Conservation (phyloP, 2,329 filamentous ascomycete genomes). For the Aspergillus ochraceus region DNA sequence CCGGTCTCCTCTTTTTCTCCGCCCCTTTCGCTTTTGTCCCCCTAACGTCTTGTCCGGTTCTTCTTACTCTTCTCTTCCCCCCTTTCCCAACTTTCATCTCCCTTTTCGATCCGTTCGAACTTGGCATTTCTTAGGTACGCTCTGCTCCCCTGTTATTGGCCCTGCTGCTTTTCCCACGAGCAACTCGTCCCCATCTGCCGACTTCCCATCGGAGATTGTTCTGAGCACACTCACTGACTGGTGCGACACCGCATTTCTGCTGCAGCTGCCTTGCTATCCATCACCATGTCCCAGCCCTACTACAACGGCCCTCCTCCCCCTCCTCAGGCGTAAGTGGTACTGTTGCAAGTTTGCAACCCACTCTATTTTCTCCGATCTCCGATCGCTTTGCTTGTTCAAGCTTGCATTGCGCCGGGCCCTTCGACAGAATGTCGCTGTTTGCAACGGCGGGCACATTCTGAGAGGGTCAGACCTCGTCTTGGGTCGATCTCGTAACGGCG, state of each 20-base stretch:
- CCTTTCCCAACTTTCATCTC: neutral
- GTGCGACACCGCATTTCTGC: neutral
- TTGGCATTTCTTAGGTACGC: constrained; percentile 26
- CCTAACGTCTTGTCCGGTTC: neutral
- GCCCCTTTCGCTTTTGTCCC: neutral
- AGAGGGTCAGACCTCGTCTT: neutral
- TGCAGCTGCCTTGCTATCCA: neutral
- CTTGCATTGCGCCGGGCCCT: neutral
- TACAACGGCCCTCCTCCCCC: constrained; percentile 35
- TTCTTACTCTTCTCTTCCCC: neutral
- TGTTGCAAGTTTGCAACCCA: neutral
- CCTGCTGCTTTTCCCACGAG: constrained; percentile 1
- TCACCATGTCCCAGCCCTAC: constrained; percentile 21
- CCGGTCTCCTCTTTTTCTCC: neutral
- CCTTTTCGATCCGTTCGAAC: constrained; percentile 10
- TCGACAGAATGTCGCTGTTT: neutral
- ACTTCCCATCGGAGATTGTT: neutral
- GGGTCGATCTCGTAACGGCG: neutral
- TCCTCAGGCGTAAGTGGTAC: constrained; percentile 38
- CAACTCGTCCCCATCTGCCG: constrained; percentile 3
- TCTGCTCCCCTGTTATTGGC: constrained; percentile 17
- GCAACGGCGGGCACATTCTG: neutral
- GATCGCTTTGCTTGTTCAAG: neutral
- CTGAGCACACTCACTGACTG: neutral
- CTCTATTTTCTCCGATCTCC: neutral